Conservation (phyloP, 2,329 filamentous ascomycete species). For the Beauveria sp. region DNA sequence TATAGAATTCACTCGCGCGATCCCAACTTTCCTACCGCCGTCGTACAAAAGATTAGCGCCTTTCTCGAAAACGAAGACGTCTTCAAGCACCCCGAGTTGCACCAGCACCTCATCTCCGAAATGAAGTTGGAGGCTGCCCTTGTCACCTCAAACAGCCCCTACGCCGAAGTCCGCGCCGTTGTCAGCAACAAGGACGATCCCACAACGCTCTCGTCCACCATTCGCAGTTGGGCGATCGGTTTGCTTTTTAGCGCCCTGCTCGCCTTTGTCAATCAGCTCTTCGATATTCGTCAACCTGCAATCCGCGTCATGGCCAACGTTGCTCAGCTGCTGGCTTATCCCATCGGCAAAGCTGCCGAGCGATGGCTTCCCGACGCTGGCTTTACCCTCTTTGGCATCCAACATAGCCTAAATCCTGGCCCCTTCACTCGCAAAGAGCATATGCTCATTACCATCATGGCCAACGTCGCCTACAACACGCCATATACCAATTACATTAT, state of each 20-base stretch:
- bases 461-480: conserved; percentile 47
- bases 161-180: conserved; percentile 48
- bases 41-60: conserved; percentile 32
- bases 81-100: conserved; percentile 35
- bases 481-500: conserved; percentile 50
- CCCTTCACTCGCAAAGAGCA: conserved; percentile 55
- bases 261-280: conserved; percentile 49
- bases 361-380: conserved; percentile 42
- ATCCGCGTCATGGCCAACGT: conserved; percentile 49
- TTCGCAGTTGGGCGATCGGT: conserved; percentile 47
- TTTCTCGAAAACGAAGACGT: conserved; percentile 35
- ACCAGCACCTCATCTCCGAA: conserved; percentile 41
- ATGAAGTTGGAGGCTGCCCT: conserved; percentile 49
- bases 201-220: conserved; percentile 41
- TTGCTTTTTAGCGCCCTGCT: conserved; percentile 41
- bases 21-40: conserved; percentile 33
- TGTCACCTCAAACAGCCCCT: conserved; percentile 49
- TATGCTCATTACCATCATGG: conserved; percentile 54
- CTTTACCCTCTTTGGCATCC: conserved; percentile 37
- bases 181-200: conserved; percentile 49
- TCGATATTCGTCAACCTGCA: conserved; percentile 47
- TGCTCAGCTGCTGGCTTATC: conserved; percentile 49
- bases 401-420: conserved; percentile 46
- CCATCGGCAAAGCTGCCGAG: conserved; percentile 44
- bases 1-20: conserved; percentile 34